Base-by-base conservation (phyloP, 2,329 filamentous ascomycete genomes). In the Hymenotorrendiella dingleyae region DNA sequence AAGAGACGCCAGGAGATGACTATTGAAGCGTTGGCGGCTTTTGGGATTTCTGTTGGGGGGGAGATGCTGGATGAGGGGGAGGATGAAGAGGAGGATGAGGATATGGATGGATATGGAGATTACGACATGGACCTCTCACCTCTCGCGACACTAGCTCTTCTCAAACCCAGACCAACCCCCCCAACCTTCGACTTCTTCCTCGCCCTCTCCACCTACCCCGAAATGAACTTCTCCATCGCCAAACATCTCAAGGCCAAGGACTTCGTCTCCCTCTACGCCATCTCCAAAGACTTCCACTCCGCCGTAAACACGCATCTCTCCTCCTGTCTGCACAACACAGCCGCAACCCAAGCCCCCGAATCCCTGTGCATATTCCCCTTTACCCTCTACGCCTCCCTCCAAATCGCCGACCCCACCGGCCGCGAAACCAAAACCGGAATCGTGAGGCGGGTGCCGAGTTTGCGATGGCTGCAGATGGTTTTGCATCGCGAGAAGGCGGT, bases 401-500 rank as follows among this genome's bases (percentile, higher is more conserved):
- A 76, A 57, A 72, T 82, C 43, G 68, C 58, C 2, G 83, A 88
- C 56, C 83, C 84, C 0, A 64, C 65, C 23, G 66, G 70, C 1
- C 65, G 71, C 17, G 68, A 64, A 4, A 52, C 42, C 49, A 59
- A 51, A 12, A 6, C 23, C 8, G 53, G 59, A 4, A 46, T 66
- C 22, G 59, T 69, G 21, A 78, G 71, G 35, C 62, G 63, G 17
- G 71, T 85, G 1, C 84, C 85, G 0, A 72, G 75, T 6, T 66
- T 91, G 36, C 67, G 68, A 33, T 93, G 84, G 74, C 68, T 87
- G 6, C 70, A 75, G 43, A 80, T 91, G 73, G 69, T 87, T 0
- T 61, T 76, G 48, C 73, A 68, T 45, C 72, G 82, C 9, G 67
- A 83, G 50, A 65, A 67, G 28, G 70, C 70, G 26, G 70, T 76